phyloP scores from a whole-genome alignment of 129 eudicot species.

The Flaveria robusta region DNA sequence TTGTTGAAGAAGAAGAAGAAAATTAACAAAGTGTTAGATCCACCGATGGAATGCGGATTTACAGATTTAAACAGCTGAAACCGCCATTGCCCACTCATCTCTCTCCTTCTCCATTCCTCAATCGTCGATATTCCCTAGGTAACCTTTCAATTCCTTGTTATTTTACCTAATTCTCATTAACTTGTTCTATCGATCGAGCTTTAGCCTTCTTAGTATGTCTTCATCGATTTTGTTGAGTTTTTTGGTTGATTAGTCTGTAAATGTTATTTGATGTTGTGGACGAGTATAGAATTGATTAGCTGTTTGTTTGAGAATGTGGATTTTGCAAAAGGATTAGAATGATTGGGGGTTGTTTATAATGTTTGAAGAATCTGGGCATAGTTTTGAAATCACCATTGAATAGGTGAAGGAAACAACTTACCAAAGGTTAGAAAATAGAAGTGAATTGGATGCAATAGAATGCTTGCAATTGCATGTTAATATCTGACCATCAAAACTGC shows the following conservation, averaged over 20 bases:
- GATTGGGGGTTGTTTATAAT: background rate
- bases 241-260: too few species aligned
- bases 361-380: too few species aligned
- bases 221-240: background rate
- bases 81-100: slow-evolving; percentile 30
- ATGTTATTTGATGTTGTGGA: too few species aligned
- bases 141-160: background rate
- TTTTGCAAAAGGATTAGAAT: background rate
- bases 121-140: slow-evolving; percentile 20
- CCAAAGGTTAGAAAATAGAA: too few species aligned
- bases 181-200: background rate
- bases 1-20: background rate
- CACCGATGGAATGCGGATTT: slow-evolving; percentile 34
- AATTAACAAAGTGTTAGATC: background rate
- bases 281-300: background rate
- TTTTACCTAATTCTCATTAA: slow-evolving; percentile 1
- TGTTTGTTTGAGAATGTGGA: background rate
- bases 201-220: background rate
- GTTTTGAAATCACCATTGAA: too few species aligned
- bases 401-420: too few species aligned
- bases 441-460: too few species aligned
- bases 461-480: too few species aligned
- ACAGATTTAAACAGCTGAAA: slow-evolving; percentile 32
- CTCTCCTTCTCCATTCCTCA: slow-evolving; percentile 25
- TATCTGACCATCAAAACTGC: too few species aligned